These are phyloP conservation scores for Wallacemonas sp. DNA, from an alignment of 208 protist genomes.

Conservation along the genomic window DNA sequence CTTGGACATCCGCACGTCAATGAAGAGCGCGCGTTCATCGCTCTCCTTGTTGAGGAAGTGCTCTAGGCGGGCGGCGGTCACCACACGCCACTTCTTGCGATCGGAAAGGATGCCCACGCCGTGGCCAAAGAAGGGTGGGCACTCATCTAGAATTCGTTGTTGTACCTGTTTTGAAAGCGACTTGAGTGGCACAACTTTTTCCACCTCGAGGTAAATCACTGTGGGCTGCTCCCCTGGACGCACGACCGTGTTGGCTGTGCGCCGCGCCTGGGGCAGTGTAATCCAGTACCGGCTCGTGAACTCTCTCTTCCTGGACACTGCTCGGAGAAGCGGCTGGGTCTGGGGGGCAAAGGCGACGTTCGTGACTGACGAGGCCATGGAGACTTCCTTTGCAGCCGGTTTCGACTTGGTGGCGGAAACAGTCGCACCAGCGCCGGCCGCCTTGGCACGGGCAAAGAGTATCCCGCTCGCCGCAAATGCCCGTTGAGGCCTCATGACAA, in stretches of 20 bases:
- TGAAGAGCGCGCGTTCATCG: conserved; percentile 76
- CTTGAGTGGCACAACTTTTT: conserved; percentile 73
- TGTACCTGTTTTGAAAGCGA: conserved; percentile 54
- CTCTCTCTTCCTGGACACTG: conserved; percentile 29
- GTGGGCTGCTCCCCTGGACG: conserved; percentile 66
- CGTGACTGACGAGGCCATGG: conserved; percentile 81
- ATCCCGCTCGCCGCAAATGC: background rate
- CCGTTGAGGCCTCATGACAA: background rate
- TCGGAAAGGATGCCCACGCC: conserved; percentile 88
- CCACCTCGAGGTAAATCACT: conserved; percentile 74
- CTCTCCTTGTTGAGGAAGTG: conserved; percentile 69
- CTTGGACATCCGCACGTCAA: conserved; percentile 59
- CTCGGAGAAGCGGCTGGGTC: conserved; percentile 52
- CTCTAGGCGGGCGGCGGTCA: conserved; percentile 72
- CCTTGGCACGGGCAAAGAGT: conserved; percentile 6
- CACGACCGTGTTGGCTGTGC: conserved; percentile 70
- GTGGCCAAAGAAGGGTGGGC: conserved; percentile 86
- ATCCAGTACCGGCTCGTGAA: conserved; percentile 81
- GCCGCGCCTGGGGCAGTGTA: conserved; percentile 73
- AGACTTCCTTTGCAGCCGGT: conserved; percentile 22
- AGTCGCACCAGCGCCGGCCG: background rate
- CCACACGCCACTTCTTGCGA: conserved; percentile 79
- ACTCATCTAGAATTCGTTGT: conserved; percentile 77
- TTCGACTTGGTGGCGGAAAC: background rate
- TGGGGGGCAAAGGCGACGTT: conserved; percentile 65